Base-by-base conservation (phyloP, 2,329 filamentous ascomycete species). In the Pyricularia pennisetigena region DNA sequence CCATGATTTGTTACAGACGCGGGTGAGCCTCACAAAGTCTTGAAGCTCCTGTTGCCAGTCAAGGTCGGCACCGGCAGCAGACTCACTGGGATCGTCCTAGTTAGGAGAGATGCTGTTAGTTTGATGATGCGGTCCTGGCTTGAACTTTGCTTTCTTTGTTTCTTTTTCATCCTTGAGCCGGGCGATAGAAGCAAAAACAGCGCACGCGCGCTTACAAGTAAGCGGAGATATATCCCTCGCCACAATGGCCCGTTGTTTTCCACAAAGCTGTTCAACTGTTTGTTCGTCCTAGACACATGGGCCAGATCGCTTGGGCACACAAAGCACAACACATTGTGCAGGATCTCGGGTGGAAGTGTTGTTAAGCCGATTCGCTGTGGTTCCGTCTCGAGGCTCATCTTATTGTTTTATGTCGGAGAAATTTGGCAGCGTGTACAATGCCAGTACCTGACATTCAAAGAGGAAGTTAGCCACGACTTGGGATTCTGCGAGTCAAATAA, bases 181-280 rank as follows among this genome's bases (percentile, higher is more conserved):
- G 41, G 7, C 20, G 20, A n/a, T 7, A 49, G 41, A 49, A 49
- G 41, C 41, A 20, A 4, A 20, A 16, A 30, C 7, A 4, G 29
- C 29, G 7, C 29, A 29, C 29, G 59, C 23, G 59, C 8, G 35
- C 79, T 72, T 76, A 90, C 88, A 68, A 88, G 81, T 62, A 77
- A 76, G 20, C 79, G 79, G 4, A 88, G 76, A 74, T 91, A 93
- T 7, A 91, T 78, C 26, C 84, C 82, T 69, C 85, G 88, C 75
- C 83, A 89, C 14, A 93, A 78, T 9, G 85, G 78, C 20, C 77
- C 75, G 74, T 93, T 91, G 62, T 80, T 81, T 65, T 78, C 80
- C 67, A 90, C 80, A 70, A 86, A 85, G 41, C 78, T 75, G 69
- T 85, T 77, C 64, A 93, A 78, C 12, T 73, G 75, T 23, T 77